Evolutionary conservation across 306 rosid species (phyloP), one percentile per base, ranked within the genome.

Genomic region (Pachyrhizus erosus): DNA sequence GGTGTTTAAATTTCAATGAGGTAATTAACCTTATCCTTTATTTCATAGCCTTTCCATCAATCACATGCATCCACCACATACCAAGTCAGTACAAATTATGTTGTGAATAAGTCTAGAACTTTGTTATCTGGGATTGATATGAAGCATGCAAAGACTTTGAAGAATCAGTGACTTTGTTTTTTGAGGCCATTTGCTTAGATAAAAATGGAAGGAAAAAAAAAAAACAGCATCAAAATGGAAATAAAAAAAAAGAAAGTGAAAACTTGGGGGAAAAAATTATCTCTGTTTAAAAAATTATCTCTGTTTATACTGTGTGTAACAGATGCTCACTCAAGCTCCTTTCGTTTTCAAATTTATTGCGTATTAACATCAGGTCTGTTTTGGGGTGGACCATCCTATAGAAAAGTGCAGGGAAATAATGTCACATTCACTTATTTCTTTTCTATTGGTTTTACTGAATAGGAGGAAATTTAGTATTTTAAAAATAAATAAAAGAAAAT

Each of bases 341-440:
- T 57, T 84, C 87, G 24, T 84, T 84, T 75, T 84, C 87, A 80
- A 57, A 84, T 80, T 84, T 84, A 84, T 79, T 84, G 84, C 77
- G 48, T 84, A 79, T 55, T 49, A 78, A 79, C 52, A 55, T 54
- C 84, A 79, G 77, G 67, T 43, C 84, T 37, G 74, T 10, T 80
- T 60, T 80, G 68, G 40, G 76, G 51, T 75, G 87, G 84, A 57
- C 78, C 87, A 55, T 84, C 24, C 26, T 10, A 64, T 34, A 55
- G n/a, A 75, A 66, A 60, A 21, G 51, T 57, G 26, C 70, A 84
- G 21, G 54, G 29, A n/a, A 54, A 54, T 79, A 49, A 78, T 70
- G 75, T 34, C 79, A 48, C 45, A 15, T 75, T 75, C 10, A 52
- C 39, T 54, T 40, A 0, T 13, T 0, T 64, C 14, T 61, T 64